These are phyloP conservation scores for Sugiyamaella pinicola DNA, from an alignment of 1,139 yeast species.

Conservation along the genomic window DNA sequence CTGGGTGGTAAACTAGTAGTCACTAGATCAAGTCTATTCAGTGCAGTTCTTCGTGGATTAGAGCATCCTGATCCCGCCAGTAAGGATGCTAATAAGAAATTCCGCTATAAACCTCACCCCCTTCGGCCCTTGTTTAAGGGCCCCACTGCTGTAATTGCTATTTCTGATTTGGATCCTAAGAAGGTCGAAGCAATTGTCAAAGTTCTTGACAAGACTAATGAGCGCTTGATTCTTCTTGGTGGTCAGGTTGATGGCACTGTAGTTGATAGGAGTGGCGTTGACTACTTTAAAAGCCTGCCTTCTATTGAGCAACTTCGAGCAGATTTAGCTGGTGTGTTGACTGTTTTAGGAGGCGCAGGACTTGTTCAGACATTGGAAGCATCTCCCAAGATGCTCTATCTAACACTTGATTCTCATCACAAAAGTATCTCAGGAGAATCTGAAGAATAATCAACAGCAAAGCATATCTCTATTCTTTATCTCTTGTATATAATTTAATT, in stretches of 20 bases:
- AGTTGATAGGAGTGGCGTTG: constrained; percentile 56
- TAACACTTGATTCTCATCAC: constrained; percentile 68
- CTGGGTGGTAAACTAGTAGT: constrained; percentile 70
- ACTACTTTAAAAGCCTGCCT: constrained; percentile 72
- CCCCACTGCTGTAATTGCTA: constrained; percentile 80
- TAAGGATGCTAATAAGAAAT: constrained; percentile 51
- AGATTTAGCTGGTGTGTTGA: constrained; percentile 82
- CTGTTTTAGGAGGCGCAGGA: constrained; percentile 85
- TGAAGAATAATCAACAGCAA: constrained; percentile 4
- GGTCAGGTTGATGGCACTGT: constrained; percentile 72
- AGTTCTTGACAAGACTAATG: constrained; percentile 63
- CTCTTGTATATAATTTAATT: constrained; percentile 5
- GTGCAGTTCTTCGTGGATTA: constrained; percentile 73
- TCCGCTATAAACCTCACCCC: constrained; percentile 53
- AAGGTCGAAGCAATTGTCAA: constrained; percentile 63
- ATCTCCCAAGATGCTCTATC: constrained; percentile 63
- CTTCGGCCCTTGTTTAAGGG: constrained; percentile 71
- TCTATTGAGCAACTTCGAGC: constrained; percentile 70
- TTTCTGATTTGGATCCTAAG: constrained; percentile 70
- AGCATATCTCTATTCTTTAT: not conserved
- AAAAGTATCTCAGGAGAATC: constrained; percentile 41
- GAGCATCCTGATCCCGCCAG: constrained; percentile 76
- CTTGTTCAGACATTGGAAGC: constrained; percentile 79
- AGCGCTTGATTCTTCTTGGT: constrained; percentile 77
- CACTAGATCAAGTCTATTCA: constrained; percentile 67